Evolutionary conservation across 2,329 filamentous ascomycete genomes (phyloP).

Genomic region (Neonectria magnoliae): DNA sequence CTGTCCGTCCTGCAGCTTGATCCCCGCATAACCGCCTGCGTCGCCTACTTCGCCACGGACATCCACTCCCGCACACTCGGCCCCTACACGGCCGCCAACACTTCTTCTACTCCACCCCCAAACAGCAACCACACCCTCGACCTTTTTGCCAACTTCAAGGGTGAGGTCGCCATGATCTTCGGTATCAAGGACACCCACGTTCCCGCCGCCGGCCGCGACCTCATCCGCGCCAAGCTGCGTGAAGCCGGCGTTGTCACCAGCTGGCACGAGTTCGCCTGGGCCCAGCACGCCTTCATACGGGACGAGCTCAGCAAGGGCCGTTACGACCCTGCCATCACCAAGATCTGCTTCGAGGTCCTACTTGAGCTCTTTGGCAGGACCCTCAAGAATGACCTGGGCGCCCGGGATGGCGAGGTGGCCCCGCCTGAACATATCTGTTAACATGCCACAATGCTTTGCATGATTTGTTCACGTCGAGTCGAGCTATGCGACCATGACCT

Average conservation of each 20-base stretch:
- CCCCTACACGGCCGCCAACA: constrained; percentile 60
- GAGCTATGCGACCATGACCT: constrained; percentile 5
- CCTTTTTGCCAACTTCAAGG: constrained; percentile 72
- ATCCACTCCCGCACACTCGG: constrained; percentile 84
- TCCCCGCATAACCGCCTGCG: constrained; percentile 76
- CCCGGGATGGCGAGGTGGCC: constrained; percentile 67
- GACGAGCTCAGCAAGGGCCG: constrained; percentile 94
- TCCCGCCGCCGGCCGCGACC: constrained; percentile 80
- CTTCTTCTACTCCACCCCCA: constrained; percentile 49
- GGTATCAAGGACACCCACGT: constrained; percentile 93
- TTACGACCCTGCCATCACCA: constrained; percentile 87
- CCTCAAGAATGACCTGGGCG: constrained; percentile 82
- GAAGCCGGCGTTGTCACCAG: constrained; percentile 78
- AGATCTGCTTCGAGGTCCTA: constrained; percentile 90
- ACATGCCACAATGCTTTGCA: constrained; percentile 13
- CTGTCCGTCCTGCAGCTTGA: constrained; percentile 65
- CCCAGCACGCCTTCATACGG: constrained; percentile 93
- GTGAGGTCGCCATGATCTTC: constrained; percentile 91
- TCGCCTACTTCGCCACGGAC: constrained; percentile 94
- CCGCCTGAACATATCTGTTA: constrained; percentile 80
- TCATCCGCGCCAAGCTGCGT: constrained; percentile 84
- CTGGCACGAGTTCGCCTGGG: constrained; percentile 92
- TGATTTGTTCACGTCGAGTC: constrained; percentile 2
- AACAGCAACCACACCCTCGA: constrained; percentile 63
- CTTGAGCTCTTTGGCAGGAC: constrained; percentile 84